Base-by-base conservation (phyloP, 257 asterid genomes). In the Anisodus acutangulus region DNA sequence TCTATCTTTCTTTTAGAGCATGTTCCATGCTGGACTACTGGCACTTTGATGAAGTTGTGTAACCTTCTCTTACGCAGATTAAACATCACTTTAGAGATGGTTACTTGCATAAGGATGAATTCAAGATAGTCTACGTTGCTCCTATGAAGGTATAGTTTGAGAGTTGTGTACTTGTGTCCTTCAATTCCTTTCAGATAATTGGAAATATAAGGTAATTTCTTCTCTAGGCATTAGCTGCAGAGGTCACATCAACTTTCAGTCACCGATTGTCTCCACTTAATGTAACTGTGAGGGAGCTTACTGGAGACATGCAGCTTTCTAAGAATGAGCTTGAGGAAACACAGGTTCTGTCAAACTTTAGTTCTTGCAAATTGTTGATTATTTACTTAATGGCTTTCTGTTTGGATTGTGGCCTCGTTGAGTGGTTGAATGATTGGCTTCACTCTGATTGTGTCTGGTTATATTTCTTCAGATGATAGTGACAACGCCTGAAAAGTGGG, bases 401-500 rank as follows among this genome's bases (percentile, higher is more conserved):
- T 74, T 53, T 76, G 64, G 81, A 76, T 76, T 26, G 4, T 26
- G 64, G 47, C 45, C 64, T 76, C 53, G 26, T 53, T 76, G 81
- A 49, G 26, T 31, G 1, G 63, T 53, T 4, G 13, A 59, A 51
- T 76, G 81, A 53, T 51, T 76, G 81, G 64, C 26, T 76, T 49
- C 39, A 49, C 58, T 49, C 62, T 76, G 64, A 76, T 76, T 47
- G 63, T 26, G 26, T 26, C 39, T 76, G 81, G 41, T 53, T 71
- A 81, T 87, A 39, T 85, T 85, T 88, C 85, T 84, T 88, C 90
- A 96, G 99, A 96, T 96, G 99, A 96, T 96, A 82, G 99, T 96
- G 88, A 96, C 99, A 49, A 96, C 99, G 62, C 99, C 99, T 59
- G 99, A 96, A 89, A 96, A 96, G 90, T 96, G 99, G 99, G 99